These are phyloP conservation scores for Trametes sp. DNA, from an alignment of 1,284 basidiomycete genomes.

Conservation along the genomic window DNA sequence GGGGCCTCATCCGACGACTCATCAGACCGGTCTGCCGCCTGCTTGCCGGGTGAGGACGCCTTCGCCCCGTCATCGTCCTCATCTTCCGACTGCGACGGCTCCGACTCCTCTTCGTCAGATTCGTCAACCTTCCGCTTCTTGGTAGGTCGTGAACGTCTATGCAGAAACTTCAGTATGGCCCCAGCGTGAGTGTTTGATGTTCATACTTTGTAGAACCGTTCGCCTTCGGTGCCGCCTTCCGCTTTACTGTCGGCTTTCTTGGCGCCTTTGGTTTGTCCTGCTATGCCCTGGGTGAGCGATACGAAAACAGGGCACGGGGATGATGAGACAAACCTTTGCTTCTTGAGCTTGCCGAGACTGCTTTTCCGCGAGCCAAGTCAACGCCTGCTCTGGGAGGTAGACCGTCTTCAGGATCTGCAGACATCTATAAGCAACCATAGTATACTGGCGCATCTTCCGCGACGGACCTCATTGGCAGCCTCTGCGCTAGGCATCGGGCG, in stretches of 20 bases:
- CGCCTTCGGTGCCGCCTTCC: slow-evolving; percentile 49
- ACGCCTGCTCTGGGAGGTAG: slow-evolving; percentile 69
- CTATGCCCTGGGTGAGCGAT: slow-evolving; percentile 3
- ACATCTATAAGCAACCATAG: background rate
- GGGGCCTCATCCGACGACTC: slow-evolving; percentile 38
- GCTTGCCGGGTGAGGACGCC: slow-evolving; percentile 28
- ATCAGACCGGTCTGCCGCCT: slow-evolving; percentile 35
- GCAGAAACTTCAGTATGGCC: background rate
- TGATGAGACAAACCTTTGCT: slow-evolving; percentile 29
- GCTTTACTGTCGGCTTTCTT: slow-evolving; percentile 44
- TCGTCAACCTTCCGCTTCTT: slow-evolving; percentile 47
- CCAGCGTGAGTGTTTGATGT: background rate
- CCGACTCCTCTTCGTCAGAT: slow-evolving; percentile 44
- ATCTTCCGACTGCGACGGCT: slow-evolving; percentile 38
- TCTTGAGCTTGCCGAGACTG: slow-evolving; percentile 33
- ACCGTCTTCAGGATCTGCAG: slow-evolving; percentile 66
- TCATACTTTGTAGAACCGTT: slow-evolving; percentile 53
- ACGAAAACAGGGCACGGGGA: too few species aligned
- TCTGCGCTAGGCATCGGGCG: slow-evolving; percentile 67
- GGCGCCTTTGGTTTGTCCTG: slow-evolving; percentile 45
- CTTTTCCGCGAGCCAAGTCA: slow-evolving; percentile 60
- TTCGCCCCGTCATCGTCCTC: slow-evolving; percentile 40
- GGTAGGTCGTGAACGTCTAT: slow-evolving; percentile 41
- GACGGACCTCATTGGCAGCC: slow-evolving; percentile 63
- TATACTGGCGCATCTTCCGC: too few species aligned